phyloP scores from a whole-genome alignment of 495 filamentous ascomycete species.

The Polyplosphaeria fusca region DNA sequence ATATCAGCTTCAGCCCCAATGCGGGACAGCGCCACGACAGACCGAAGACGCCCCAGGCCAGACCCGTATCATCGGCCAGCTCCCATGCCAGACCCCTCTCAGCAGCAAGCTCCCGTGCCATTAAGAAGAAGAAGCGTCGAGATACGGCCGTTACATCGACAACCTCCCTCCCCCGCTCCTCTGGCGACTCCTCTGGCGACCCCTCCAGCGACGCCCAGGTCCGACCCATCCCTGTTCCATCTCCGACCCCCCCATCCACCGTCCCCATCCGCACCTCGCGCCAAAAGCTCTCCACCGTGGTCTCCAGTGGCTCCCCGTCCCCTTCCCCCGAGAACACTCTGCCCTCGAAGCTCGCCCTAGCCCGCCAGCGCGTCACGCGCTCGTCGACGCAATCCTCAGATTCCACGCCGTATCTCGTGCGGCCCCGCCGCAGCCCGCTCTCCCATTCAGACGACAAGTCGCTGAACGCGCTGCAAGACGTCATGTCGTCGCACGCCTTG shows the following conservation, averaged over 20 bases:
- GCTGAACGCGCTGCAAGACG: slow-evolving; percentile 35
- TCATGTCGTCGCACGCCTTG: slow-evolving; percentile 31
- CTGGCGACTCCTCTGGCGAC: slow-evolving; percentile 24
- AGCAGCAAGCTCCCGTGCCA: slow-evolving; percentile 15
- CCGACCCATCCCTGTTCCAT: neutral
- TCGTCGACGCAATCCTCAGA: slow-evolving; percentile 15
- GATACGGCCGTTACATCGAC: slow-evolving; percentile 5
- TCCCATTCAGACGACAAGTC: slow-evolving; percentile 24
- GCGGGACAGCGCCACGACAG: slow-evolving; percentile 33
- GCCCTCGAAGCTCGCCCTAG: neutral
- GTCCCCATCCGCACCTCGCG: slow-evolving; percentile 21
- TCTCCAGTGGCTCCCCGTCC: slow-evolving; percentile 27
- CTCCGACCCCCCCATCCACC: neutral
- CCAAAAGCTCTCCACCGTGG: slow-evolving; percentile 32
- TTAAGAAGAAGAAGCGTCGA: slow-evolving; percentile 23
- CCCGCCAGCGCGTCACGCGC: neutral
- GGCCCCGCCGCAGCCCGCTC: slow-evolving; percentile 16
- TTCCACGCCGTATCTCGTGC: slow-evolving; percentile 15
- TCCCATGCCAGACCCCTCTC: slow-evolving; percentile 17
- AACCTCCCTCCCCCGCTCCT: slow-evolving; percentile 4
- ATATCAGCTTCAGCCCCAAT: slow-evolving; percentile 14
- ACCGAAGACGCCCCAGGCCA: slow-evolving; percentile 19
- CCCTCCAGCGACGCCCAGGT: slow-evolving; percentile 26
- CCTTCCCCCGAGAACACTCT: slow-evolving; percentile 1
- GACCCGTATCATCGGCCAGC: slow-evolving; percentile 15